A percentile compares a stretch with the other conserved stretches of the same genome.
Conservation (phyloP, 1,284 basidiomycete species). For the Peniophora sp. region DNA sequence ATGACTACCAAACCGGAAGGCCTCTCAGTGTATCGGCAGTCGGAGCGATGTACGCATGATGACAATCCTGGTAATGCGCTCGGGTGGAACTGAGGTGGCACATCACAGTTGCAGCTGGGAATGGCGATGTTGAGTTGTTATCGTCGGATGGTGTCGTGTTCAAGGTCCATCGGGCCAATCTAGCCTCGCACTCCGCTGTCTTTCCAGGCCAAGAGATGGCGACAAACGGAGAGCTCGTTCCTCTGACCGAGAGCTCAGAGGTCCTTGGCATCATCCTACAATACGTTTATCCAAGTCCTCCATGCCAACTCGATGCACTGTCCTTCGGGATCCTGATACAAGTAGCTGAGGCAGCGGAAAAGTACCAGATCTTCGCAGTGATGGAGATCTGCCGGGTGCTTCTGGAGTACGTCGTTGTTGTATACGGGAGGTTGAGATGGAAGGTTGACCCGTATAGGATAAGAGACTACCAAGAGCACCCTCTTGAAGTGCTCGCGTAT, state of each 20-base stretch:
- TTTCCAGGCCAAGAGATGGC: slow-evolving; percentile 7
- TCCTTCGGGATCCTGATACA: background rate
- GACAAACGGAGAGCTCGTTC: slow-evolving; percentile 12
- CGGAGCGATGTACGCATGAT: no score
- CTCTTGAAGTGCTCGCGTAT: background rate
- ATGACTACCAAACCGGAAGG: no score
- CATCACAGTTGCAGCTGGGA: background rate
- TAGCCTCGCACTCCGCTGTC: slow-evolving; percentile 10
- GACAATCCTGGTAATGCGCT: no score
- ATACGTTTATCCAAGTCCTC: slow-evolving; percentile 8
- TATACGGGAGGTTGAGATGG: background rate
- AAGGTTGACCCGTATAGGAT: no score
- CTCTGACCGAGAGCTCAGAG: slow-evolving; percentile 15
- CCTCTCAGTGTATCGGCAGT: no score
- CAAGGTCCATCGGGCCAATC: slow-evolving; percentile 11
- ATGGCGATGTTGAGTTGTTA: slow-evolving; percentile 8
- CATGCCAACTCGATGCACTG: slow-evolving; percentile 3
- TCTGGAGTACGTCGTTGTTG: slow-evolving; percentile 4
- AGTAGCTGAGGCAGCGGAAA: slow-evolving; percentile 9
- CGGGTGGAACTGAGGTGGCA: no score
- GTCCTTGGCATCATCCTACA: slow-evolving; percentile 11
- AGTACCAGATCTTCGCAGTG: slow-evolving; percentile 8
- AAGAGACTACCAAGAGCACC: background rate
- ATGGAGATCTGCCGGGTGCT: slow-evolving; percentile 6
- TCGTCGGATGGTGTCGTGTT: slow-evolving; percentile 14